Base-by-base conservation (phyloP, 768 basidiomycete genomes). In the Sporobolomyces roseus region DNA sequence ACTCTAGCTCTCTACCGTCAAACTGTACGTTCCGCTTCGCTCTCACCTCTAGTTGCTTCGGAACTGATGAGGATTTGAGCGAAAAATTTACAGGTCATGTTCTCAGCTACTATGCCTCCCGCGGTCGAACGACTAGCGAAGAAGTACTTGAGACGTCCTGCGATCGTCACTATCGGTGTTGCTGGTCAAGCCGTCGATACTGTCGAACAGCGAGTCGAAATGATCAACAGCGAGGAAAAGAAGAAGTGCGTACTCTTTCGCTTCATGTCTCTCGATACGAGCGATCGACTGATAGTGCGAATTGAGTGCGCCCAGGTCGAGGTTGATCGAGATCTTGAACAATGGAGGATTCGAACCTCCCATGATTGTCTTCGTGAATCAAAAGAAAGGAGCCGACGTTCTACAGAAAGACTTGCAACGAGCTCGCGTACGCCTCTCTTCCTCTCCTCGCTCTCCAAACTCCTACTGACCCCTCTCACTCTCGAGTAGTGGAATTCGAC, bases 371-470 rank as follows among this genome's bases (percentile, higher is more conserved):
- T 99, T 98, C 80, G 93, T 97, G 82, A 98, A 98, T 79, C 93
- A 98, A 80, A 99, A 99, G 83, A 96, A 97, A 83, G 94, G 92
- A 17, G 94, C 93, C 58, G 96, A 99, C 78, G 91, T 93, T 87
- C 91, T 99, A 38, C 88, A 91, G 45, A 93, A 93, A 78, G 93
- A 97, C 77, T 82, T 99, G 3, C 87, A 87, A 55, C 89, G 92
- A 60, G 91, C 87, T 46, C 89, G 90, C 27, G 89, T 93, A 78
- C 48, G 89, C 84, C 29, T 30, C 25, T 17, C 41, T 25, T 12
- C 16, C 27, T 49, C 33, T 23, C 68, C 51, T 59, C 58, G n/a
- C 67, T 54, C 63, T 61, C 63, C 48, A 30, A 58, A 55, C 52
- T 38, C 54, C 9, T 12, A 7, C 4, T 55, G 2, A 25, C 38